Base-by-base conservation (phyloP, 805 yeast species). In the Candida argentea region DNA sequence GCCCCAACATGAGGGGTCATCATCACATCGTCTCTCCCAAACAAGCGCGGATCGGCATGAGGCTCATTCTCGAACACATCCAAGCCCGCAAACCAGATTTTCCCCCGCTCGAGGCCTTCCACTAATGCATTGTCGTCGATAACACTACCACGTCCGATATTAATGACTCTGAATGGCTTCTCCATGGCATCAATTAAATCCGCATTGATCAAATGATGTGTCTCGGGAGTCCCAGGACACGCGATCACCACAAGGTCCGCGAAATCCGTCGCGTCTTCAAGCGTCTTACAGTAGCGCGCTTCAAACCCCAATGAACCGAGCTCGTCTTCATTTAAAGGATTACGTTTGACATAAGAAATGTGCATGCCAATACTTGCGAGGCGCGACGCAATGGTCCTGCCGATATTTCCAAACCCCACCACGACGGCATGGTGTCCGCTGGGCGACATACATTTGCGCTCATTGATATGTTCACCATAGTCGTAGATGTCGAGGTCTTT, bases 341-440 rank as follows among this genome's bases (percentile, higher is more conserved):
- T 57, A 40, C 86, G 61, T 39, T 77, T 79, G 30, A 71, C 63
- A 38, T 80, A 81, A 32, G 65, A 65, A 20, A 82, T 59, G 13
- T 67, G 52, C 81, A 81, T 74, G 4, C 83, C 85, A 18, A 82
- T 48, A n/a, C 55, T 56, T 26, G 56, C 29, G 33, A 82, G 58
- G 40, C 77, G 64, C 26, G 50, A 52, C 3, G 76, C 91, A 32
- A 79, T 70, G 17, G 65, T 61, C 44, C 67, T 66, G 6, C 93
- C 94, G 40, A 82, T 82, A 13, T 72, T 61, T 1, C 94, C 93
- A 42, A 81, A 75, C 0, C 93, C 94, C 3, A 79, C 70, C 19
- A 82, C 64, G 3, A 76, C 71, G 1, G 65, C 85, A 14, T 57
- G 57, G 43, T 72, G 76, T 13, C 73, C 73, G 10, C 50, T 46